These are phyloP conservation scores for Fusarium ramigenum DNA, from an alignment of 2,329 filamentous ascomycete species.

Conservation along the genomic window DNA sequence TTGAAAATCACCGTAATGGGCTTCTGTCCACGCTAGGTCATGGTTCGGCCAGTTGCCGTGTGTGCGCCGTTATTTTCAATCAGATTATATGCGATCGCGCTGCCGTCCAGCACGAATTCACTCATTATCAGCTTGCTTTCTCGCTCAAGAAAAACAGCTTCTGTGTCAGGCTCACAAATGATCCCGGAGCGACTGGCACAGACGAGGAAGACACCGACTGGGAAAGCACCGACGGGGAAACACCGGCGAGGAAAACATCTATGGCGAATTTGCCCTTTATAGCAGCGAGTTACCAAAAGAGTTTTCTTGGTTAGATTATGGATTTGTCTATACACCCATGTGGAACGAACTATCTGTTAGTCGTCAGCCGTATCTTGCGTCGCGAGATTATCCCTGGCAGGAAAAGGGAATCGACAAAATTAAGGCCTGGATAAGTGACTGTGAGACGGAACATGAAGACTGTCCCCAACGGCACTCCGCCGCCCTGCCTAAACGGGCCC, in stretches of 20 bases:
- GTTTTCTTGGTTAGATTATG: background rate
- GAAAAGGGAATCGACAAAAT: background rate
- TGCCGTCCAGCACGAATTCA: background rate
- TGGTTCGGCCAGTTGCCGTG: background rate
- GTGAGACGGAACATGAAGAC: background rate
- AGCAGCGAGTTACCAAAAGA: rapidly evolving
- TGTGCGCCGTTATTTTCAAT: background rate
- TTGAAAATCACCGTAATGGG: rapidly evolving
- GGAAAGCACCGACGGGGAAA: too few species aligned
- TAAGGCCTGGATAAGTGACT: background rate
- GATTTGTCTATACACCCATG: background rate
- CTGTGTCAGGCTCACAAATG: background rate
- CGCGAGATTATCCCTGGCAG: background rate
- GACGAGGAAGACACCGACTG: too few species aligned
- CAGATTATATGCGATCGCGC: background rate
- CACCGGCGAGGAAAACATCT: too few species aligned
- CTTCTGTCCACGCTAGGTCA: background rate
- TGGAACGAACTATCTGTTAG: rapidly evolving
- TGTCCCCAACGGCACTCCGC: rapidly evolving
- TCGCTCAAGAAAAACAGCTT: background rate
- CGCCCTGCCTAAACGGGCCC: background rate
- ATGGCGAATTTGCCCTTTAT: background rate
- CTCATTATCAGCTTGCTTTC: background rate
- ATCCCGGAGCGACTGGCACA: rapidly evolving
- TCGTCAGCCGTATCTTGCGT: background rate